Evolutionary conservation across 176 grass and related monocot genomes (phyloP), one percentile per base, ranked within the genome.

Genomic region (Musa acuminata): DNA sequence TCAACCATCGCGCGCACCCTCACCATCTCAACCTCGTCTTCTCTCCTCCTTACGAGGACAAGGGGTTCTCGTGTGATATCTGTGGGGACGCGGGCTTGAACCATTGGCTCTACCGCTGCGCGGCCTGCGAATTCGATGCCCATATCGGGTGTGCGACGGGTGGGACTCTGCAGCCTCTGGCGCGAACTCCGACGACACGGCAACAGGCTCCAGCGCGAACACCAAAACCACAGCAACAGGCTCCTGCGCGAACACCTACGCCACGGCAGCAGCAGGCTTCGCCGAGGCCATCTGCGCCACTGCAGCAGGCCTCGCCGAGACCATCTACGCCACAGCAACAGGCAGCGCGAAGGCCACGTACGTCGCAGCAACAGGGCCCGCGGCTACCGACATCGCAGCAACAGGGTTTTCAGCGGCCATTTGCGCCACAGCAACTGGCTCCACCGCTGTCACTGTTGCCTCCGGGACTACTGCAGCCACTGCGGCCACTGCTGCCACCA

Each of bases 101-200:
- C 73, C 73, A 75, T 14, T 62, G 73, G 73, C 73, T 75, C 55
- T 75, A 75, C 17, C 73, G 73, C 55, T 75, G 73, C 9, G 26
- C 55, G 9, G 11, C 2, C 8, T 75, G 73, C 73, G 55, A 75
- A 8, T 75, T 75, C 73, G 73, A 75, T 25, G 55, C 55, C 13
- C 73, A 75, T 13, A 20, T 75, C 5, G 73, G 55, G 54, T 75
- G 73, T 8, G 73, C 26, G 9, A 49, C 73, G 12, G 6, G 13
- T 4, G 29, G 26, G 9, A 1, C 26, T 22, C 20, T 17, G 13
- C 52, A 52, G 22, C n/a, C 11, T 21, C n/a, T 1, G 23, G 23
- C 8, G n/a, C 72, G 8, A 22, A 11, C 49, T 3, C 21, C 9
- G 6, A 2, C 35, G 1, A 49, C 23, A 48, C 13, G 62, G 13